Evolutionary conservation across 2,329 filamentous ascomycete genomes (phyloP), one percentile per base, ranked within the genome.

Genomic region (Pezicula radicicola): DNA sequence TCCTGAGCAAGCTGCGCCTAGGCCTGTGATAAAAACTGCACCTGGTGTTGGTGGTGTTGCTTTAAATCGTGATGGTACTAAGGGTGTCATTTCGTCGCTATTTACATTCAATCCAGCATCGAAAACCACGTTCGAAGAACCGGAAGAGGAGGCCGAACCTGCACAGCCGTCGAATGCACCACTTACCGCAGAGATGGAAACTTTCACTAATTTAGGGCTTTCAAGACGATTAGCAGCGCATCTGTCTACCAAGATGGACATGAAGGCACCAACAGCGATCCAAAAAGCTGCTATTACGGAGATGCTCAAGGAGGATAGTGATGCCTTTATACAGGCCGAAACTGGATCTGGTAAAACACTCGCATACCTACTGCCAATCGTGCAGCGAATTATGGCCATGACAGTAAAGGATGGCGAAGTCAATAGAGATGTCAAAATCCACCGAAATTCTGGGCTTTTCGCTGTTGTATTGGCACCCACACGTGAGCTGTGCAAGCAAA

Each of bases 321-420:
- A 99, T 74, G 92, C 92, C 2, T 99, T 99, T 63, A 87, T 99
- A 33, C 94, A 97, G 68, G 95, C 94, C 3, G 88, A 99, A 72
- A 99, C 94, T 0, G 94, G 94, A 60, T 99, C 94, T 0, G 94
- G 94, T 72, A 99, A 99, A 74, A 99, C 94, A 0, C 74, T 99
- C 54, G 90, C 94, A n/a, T 99, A 99, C 68, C 78, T 99, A 4
- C 74, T 99, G 6, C 94, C 94, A 1, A 88, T 99, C 44, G 85
- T 99, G 19, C 90, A 99, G 67, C 81, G 91, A 21, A 87, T 99
- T 18, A 83, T 96, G 70, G 80, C 85, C 13, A 78, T 97, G 28
- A 85, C 89, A 77, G 60, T 81, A 68, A 66, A 74, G 58, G 68
- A 76, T 47, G 73, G 79, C 63, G 68, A 76, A 46, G 58, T 68